phyloP scores from a whole-genome alignment of 1,284 basidiomycete species.

The Gymnopus androsaceus region DNA sequence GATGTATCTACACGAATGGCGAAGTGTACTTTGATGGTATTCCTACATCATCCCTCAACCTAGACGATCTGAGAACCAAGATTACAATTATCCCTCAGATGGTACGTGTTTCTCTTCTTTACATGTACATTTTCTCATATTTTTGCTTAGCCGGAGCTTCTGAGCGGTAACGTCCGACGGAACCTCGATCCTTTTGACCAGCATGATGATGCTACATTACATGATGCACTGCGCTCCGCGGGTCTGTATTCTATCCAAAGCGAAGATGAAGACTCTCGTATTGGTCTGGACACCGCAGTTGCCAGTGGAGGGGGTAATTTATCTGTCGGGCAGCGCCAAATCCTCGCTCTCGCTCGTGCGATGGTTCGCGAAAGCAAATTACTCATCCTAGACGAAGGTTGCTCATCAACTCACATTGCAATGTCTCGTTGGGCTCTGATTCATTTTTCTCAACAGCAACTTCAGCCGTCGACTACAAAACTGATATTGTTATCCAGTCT shows the following conservation, averaged over 20 bases:
- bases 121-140: neutral
- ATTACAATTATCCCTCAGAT: constrained; percentile 47
- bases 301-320: constrained; percentile 51
- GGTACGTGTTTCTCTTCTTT: no score
- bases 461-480: constrained; percentile 21
- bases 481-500: constrained; percentile 13
- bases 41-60: constrained; percentile 42
- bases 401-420: neutral
- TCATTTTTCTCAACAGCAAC: constrained; percentile 24
- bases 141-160: constrained; percentile 45
- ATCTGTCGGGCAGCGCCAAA: constrained; percentile 59
- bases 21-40: constrained; percentile 43
- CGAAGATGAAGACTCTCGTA: constrained; percentile 36
- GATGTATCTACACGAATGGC: constrained; percentile 45
- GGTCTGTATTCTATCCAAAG: constrained; percentile 40
- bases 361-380: constrained; percentile 43
- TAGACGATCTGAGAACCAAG: constrained; percentile 50
- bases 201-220: constrained; percentile 55
- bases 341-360: constrained; percentile 43
- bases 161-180: constrained; percentile 50
- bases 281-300: constrained; percentile 40
- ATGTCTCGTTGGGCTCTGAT: neutral
- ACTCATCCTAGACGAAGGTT: constrained; percentile 42
- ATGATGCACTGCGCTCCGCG: constrained; percentile 41
- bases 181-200: constrained; percentile 63